Evolutionary conservation across 139 green algal genomes (phyloP).

Genomic region (Marvania coccoides): DNA sequence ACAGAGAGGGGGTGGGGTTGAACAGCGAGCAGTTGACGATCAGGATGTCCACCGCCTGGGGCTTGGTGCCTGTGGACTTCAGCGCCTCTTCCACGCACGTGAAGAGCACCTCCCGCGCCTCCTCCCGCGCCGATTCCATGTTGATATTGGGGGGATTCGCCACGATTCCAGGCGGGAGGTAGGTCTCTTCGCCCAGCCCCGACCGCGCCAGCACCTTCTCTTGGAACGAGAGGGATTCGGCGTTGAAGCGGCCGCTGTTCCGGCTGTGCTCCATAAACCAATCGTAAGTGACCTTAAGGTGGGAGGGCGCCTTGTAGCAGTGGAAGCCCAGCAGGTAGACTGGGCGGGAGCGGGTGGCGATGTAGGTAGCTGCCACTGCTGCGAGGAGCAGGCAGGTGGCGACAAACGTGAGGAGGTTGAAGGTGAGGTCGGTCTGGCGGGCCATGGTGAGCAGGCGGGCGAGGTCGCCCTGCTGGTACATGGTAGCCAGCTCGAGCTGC

Average conservation of each 20-base stretch:
- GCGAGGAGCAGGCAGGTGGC: slow-evolving; percentile 49
- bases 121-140: slow-evolving; percentile 74
- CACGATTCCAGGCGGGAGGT: slow-evolving; percentile 58
- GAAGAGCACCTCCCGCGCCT: slow-evolving; percentile 81
- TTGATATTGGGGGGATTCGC: slow-evolving; percentile 31
- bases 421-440: slow-evolving; percentile 70
- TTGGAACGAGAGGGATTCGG: slow-evolving; percentile 82
- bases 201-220: slow-evolving; percentile 76
- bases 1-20: slow-evolving; percentile 90
- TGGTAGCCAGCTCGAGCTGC: slow-evolving; percentile 71
- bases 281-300: slow-evolving; percentile 32
- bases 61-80: slow-evolving; percentile 27
- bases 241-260: slow-evolving; percentile 48
- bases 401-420: slow-evolving; percentile 82
- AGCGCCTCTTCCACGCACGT: slow-evolving; percentile 61
- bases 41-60: slow-evolving; percentile 74
- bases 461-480: slow-evolving; percentile 73
- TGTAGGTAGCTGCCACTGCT: slow-evolving; percentile 50
- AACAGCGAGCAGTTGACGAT: slow-evolving; percentile 97
- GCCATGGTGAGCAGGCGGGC: slow-evolving; percentile 53
- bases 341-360: slow-evolving; percentile 62
- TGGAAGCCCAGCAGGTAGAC: slow-evolving; percentile 92
- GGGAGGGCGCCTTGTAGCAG: slow-evolving; percentile 55
- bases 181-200: slow-evolving; percentile 87
- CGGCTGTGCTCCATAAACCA: slow-evolving; percentile 27